These are phyloP conservation scores for Colletotrichum tabaci DNA, from an alignment of 2,329 filamentous ascomycete species.

Conservation along the genomic window DNA sequence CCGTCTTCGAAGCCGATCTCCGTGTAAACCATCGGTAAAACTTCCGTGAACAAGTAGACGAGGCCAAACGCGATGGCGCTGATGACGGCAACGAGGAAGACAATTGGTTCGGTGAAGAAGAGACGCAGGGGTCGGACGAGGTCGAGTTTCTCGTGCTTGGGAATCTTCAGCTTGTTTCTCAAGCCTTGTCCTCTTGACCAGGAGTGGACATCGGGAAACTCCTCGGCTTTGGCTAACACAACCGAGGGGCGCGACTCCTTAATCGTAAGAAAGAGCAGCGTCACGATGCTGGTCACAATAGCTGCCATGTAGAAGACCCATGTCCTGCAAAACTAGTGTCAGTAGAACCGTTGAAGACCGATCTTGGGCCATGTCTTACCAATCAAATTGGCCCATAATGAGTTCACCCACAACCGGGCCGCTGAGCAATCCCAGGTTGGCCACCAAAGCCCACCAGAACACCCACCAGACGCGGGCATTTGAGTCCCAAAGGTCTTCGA, in stretches of 20 bases:
- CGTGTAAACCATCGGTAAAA: conserved; percentile 12
- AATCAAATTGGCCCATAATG: neutral
- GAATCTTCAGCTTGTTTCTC: too few relatives aligned
- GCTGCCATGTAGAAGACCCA: conserved; percentile 29
- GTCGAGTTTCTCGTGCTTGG: conserved; percentile 13
- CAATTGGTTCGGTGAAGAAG: conserved; percentile 31
- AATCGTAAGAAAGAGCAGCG: neutral
- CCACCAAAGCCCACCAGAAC: conserved; percentile 12
- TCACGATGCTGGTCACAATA: conserved; percentile 9
- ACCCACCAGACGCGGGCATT: conserved; percentile 23
- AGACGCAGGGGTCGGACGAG: conserved; percentile 14
- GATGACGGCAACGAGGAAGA: conserved; percentile 12
- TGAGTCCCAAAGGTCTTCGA: conserved; percentile 34
- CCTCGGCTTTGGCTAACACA: neutral
- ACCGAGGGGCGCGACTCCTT: conserved; percentile 32
- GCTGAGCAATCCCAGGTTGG: conserved; percentile 23
- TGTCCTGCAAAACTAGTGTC: neutral
- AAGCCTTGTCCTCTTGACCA: too few relatives aligned
- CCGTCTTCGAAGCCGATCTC: conserved; percentile 9
- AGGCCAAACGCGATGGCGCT: conserved; percentile 29
- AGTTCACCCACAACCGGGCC: conserved; percentile 11
- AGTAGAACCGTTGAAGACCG: neutral
- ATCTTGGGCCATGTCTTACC: neutral
- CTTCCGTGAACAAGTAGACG: conserved; percentile 30
- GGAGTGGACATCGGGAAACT: too few relatives aligned